Percentiles rank a stretch among this genome's conserved stretches.
These are phyloP conservation scores for Anthostomella pinea DNA, from an alignment of 2,329 filamentous ascomycete species.

Conservation along the genomic window DNA sequence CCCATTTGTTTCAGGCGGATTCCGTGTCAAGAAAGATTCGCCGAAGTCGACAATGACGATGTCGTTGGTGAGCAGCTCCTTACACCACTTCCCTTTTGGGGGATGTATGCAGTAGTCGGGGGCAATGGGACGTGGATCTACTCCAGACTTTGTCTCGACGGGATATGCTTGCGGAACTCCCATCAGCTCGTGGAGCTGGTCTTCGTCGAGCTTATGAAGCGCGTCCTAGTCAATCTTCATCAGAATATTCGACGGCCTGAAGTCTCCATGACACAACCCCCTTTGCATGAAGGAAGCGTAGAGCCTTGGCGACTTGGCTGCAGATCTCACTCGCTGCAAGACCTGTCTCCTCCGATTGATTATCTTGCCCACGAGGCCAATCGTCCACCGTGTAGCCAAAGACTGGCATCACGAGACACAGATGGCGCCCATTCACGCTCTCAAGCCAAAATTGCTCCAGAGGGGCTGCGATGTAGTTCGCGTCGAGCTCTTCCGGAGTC, in stretches of 20 bases:
- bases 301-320: not conserved
- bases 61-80: constrained; percentile 1
- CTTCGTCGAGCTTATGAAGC: not conserved
- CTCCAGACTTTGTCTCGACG: not conserved
- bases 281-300: constrained; percentile 2
- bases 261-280: constrained; percentile 10
- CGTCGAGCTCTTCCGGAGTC: constrained; percentile 1
- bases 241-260: constrained; percentile 10
- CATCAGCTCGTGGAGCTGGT: not conserved
- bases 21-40: not conserved
- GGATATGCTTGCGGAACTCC: not conserved
- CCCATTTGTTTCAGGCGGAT: not conserved
- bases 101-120: not conserved
- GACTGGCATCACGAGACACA: constrained; percentile 5
- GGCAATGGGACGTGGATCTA: not conserved
- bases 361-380: not conserved
- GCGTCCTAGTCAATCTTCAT: constrained; percentile 7
- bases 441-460: constrained; percentile 8
- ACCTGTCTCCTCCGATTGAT: not conserved
- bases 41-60: constrained; percentile 4
- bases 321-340: not conserved
- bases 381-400: not conserved
- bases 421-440: constrained; percentile 10
- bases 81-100: not conserved
- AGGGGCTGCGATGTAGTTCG: constrained; percentile 1